A percentile compares a stretch with the other conserved stretches of the same genome.
phyloP scores from a whole-genome alignment of 2,329 filamentous ascomycete genomes.

The Scopulariopsis brevicaulis region DNA sequence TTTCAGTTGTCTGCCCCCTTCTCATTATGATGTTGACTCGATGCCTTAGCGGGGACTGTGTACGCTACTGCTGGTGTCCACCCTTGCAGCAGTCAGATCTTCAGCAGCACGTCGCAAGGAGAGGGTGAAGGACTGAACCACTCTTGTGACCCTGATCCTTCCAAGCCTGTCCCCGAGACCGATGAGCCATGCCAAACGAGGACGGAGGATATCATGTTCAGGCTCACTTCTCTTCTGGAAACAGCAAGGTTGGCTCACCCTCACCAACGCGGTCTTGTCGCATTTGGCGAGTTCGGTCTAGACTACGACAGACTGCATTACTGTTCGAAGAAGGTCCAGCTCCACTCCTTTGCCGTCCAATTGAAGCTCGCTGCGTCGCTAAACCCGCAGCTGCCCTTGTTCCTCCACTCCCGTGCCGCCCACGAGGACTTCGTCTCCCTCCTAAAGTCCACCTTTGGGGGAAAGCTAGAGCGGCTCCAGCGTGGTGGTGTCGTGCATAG shows the following conservation, averaged over 20 bases:
- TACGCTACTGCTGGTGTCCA: conserved; percentile 92
- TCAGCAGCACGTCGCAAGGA: conserved; percentile 43
- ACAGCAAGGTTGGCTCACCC: conserved; percentile 48
- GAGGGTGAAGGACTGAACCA: conserved; percentile 35
- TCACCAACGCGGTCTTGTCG: conserved; percentile 52
- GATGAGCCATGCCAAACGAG: conserved; percentile 23
- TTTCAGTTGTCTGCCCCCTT: background rate
- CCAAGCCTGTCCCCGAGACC: conserved; percentile 35
- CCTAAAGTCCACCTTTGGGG: conserved; percentile 46
- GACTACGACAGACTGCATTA: conserved; percentile 90
- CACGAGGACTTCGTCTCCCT: conserved; percentile 72
- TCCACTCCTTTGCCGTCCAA: conserved; percentile 77
- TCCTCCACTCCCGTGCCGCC: conserved; percentile 84
- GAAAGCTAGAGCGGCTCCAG: conserved; percentile 52
- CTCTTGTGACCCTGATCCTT: conserved; percentile 41
- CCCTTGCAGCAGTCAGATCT: conserved; percentile 75
- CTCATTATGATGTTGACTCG: conserved; percentile 5
- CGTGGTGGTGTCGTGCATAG: conserved; percentile 82
- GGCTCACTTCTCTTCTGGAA: conserved; percentile 53
- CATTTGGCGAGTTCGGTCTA: conserved; percentile 90
- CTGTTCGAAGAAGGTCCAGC: conserved; percentile 66
- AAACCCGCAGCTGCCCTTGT: conserved; percentile 71
- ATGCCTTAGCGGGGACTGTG: conserved; percentile 55
- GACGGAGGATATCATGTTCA: conserved; percentile 37
- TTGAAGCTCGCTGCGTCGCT: conserved; percentile 61